Conservation (phyloP, 495 filamentous ascomycete genomes). For the Lophiostoma macrostomum region DNA sequence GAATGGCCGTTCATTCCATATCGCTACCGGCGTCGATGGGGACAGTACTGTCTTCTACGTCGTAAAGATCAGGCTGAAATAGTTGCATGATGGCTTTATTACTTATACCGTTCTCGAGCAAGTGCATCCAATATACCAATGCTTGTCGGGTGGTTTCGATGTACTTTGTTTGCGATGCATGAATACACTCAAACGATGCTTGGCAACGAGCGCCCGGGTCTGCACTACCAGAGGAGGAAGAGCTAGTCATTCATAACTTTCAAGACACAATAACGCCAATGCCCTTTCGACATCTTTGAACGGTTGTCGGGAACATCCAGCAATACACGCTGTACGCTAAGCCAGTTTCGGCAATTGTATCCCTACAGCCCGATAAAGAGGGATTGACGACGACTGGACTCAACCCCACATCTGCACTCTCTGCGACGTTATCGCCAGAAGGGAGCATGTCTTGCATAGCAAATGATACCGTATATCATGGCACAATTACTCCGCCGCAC, state of each 20-base stretch:
- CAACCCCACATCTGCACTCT: constrained; percentile 19
- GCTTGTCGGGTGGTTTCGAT: too few species aligned
- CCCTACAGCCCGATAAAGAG: constrained; percentile 8
- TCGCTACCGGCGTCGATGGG: constrained; percentile 70
- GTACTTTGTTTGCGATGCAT: too few species aligned
- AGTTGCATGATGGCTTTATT: constrained; percentile 1
- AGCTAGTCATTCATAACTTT: too few species aligned
- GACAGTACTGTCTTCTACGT: constrained; percentile 72
- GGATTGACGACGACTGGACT: not conserved
- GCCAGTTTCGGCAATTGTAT: constrained; percentile 19
- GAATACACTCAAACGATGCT: too few species aligned
- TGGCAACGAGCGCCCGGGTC: too few species aligned
- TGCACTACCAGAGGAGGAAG: too few species aligned
- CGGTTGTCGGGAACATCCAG: not conserved
- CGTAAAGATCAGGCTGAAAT: constrained; percentile 14
- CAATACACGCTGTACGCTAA: not conserved
- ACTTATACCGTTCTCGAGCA: too few species aligned
- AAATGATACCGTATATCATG: not conserved
- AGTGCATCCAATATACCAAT: too few species aligned
- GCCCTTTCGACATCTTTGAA: not conserved
- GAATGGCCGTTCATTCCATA: constrained; percentile 67
- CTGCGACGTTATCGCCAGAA: constrained; percentile 11
- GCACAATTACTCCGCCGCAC: not conserved
- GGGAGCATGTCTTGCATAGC: not conserved
- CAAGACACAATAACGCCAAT: not conserved